phyloP scores from a whole-genome alignment of 2,329 filamentous ascomycete genomes.

The Fusarium begoniae region DNA sequence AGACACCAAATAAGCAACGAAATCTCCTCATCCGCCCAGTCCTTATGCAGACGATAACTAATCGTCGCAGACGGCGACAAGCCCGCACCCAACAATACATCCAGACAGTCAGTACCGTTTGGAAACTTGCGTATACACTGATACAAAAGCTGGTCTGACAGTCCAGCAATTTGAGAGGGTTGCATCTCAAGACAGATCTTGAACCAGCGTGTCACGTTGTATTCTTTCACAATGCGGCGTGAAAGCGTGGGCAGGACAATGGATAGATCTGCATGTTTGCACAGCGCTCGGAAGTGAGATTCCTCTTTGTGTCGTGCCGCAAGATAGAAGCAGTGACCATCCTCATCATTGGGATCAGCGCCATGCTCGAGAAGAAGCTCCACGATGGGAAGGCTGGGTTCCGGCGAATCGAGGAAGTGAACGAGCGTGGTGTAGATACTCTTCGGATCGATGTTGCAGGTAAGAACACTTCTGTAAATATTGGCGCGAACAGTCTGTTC shows the following conservation, averaged over 20 bases:
- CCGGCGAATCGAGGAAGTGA: neutral
- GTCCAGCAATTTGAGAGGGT: neutral
- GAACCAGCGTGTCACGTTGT: neutral
- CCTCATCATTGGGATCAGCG: neutral
- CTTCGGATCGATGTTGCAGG: neutral
- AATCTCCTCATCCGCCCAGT: neutral
- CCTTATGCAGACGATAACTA: neutral
- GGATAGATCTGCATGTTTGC: neutral
- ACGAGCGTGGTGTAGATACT: neutral
- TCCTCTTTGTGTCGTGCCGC: neutral
- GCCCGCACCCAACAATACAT: neutral
- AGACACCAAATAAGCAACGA: conserved; percentile 8
- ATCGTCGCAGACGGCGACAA: neutral
- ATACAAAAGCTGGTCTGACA: neutral
- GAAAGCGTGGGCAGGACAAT: neutral
- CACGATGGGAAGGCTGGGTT: neutral
- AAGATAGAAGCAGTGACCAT: conserved; percentile 5
- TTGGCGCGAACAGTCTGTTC: neutral
- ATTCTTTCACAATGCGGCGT: neutral
- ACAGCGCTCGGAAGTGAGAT: neutral
- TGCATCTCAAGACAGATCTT: neutral
- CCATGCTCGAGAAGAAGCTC: conserved; percentile 8
- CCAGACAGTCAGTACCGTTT: neutral
- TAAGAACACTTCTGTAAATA: conserved; percentile 5
- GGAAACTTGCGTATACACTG: conserved; percentile 15